A percentile compares a stretch with the other conserved stretches of the same genome.
phyloP scores from a whole-genome alignment of 2,329 filamentous ascomycete species.

The Talaromyces islandicus region DNA sequence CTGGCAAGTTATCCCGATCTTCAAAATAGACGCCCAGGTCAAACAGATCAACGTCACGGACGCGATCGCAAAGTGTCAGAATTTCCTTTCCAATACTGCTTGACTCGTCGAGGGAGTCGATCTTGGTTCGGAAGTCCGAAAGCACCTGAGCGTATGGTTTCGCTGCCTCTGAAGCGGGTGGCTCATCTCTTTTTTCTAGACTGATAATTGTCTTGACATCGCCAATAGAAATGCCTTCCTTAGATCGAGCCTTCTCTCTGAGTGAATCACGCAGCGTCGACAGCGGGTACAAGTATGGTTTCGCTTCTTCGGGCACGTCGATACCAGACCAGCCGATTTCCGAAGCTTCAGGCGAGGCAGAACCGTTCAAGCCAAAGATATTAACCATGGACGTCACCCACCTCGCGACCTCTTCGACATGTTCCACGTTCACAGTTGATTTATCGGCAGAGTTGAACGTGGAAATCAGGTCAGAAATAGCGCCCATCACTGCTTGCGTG shows the following conservation, averaged over 20 bases:
- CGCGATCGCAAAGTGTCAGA: slow-evolving; percentile 68
- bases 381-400: slow-evolving; percentile 81
- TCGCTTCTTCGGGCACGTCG: slow-evolving; percentile 54
- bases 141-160: slow-evolving; percentile 46
- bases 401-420: slow-evolving; percentile 54
- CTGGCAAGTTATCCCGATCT: slow-evolving; percentile 64
- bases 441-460: slow-evolving; percentile 60
- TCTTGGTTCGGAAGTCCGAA: slow-evolving; percentile 35
- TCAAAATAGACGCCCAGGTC: slow-evolving; percentile 83
- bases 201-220: slow-evolving; percentile 35
- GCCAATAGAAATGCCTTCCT: slow-evolving; percentile 34
- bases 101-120: slow-evolving; percentile 31
- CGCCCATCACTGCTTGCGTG: slow-evolving; percentile 70
- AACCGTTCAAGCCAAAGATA: slow-evolving; percentile 67
- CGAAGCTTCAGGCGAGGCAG: slow-evolving; percentile 26
- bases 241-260: slow-evolving; percentile 50
- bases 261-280: slow-evolving; percentile 53
- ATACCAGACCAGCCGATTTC: slow-evolving; percentile 61
- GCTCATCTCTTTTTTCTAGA: slow-evolving; percentile 17
- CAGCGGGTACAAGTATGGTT: slow-evolving; percentile 56
- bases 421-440: slow-evolving; percentile 39
- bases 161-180: slow-evolving; percentile 20
- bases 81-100: slow-evolving; percentile 64
- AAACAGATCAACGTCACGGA: slow-evolving; percentile 76
- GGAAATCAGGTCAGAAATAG: slow-evolving; percentile 72